phyloP scores from a whole-genome alignment of 805 yeast species.

The Schwanniomyces occidentalis region DNA sequence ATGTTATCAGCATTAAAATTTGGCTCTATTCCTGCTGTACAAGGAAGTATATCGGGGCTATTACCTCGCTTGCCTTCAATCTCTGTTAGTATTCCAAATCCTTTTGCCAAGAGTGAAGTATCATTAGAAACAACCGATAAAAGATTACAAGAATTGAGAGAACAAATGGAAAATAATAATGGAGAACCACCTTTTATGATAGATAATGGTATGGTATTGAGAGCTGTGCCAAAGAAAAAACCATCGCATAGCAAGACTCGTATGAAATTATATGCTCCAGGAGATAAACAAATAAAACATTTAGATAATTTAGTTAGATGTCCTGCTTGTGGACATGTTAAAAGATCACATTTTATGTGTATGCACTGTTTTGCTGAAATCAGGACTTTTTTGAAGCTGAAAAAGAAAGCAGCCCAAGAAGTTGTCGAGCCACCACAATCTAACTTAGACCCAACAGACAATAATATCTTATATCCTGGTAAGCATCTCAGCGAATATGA shows the following conservation, averaged over 20 bases:
- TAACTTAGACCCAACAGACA: constrained; percentile 61
- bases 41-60: constrained; percentile 8
- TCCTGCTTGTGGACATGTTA: constrained; percentile 92
- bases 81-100: constrained; percentile 7
- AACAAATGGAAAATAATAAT: constrained; percentile 36
- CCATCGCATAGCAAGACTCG: constrained; percentile 85
- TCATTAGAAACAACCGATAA: constrained; percentile 14
- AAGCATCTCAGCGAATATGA: constrained; percentile 46
- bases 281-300: constrained; percentile 75
- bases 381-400: constrained; percentile 66
- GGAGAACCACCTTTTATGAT: constrained; percentile 42
- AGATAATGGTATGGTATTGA: constrained; percentile 66
- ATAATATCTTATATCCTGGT: constrained; percentile 71
- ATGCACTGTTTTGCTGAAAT: constrained; percentile 90
- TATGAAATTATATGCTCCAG: constrained; percentile 79
- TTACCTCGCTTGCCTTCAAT: constrained; percentile 17
- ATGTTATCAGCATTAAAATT: constrained; percentile 29
- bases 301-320: constrained; percentile 81
- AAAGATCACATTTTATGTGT: constrained; percentile 87
- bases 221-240: constrained; percentile 94
- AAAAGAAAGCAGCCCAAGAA: constrained; percentile 30
- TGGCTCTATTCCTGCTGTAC: constrained; percentile 11
- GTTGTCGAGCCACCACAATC: constrained; percentile 33
- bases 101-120: constrained; percentile 2
- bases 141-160: constrained; percentile 37